Percentiles rank a stretch among this genome's conserved stretches.
Evolutionary conservation across 2,329 filamentous ascomycete genomes (phyloP).

Genomic region (Teratosphaeria pseudoeucalypti): DNA sequence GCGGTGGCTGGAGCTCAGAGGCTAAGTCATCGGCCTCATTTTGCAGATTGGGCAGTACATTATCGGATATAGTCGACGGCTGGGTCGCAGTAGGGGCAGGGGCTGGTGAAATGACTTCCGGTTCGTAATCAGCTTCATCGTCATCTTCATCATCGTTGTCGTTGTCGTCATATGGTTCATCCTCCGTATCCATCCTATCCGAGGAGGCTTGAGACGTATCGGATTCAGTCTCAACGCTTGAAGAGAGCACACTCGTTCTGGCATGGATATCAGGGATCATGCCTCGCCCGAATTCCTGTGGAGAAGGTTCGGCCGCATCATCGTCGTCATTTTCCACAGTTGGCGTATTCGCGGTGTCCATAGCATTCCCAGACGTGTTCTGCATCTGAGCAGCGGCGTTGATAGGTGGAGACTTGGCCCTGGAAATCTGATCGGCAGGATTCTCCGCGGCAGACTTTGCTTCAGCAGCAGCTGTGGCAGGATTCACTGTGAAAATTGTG

Average conservation of each 20-base stretch:
- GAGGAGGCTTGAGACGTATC: neutral
- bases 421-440: neutral
- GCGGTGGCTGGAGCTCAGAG: slow-evolving; percentile 27
- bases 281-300: neutral
- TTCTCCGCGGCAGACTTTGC: neutral
- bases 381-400: neutral
- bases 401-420: neutral
- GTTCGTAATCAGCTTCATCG: slow-evolving; percentile 3
- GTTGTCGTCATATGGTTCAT: neutral
- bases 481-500: neutral
- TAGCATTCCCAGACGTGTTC: neutral
- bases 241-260: neutral
- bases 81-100: neutral
- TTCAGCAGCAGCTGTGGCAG: neutral
- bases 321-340: neutral
- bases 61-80: neutral
- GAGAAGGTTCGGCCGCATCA: neutral
- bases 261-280: neutral
- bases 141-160: slow-evolving; percentile 7
- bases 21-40: slow-evolving; percentile 29
- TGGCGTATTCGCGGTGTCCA: neutral
- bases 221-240: neutral
- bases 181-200: neutral
- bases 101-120: neutral
- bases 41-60: neutral